Evolutionary conservation across 2,329 filamentous ascomycete genomes (phyloP).

Genomic region (Pseudodiploospora longispora): DNA sequence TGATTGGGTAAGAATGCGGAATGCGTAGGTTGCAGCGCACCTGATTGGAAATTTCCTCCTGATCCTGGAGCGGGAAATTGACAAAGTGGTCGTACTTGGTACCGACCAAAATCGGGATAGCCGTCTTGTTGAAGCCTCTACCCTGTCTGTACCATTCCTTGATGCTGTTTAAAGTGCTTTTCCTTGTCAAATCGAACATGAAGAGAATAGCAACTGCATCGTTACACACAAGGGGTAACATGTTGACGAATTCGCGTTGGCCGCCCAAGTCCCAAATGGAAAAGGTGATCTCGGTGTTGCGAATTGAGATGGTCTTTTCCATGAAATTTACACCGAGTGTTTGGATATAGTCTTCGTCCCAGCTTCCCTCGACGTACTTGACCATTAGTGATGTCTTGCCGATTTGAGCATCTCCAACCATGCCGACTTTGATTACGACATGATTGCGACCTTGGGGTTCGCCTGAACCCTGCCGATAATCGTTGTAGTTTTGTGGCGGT

Average conservation of each 20-base stretch:
- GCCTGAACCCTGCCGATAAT: constrained; percentile 35
- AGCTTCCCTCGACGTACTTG: constrained; percentile 98
- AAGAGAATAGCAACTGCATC: constrained; percentile 97
- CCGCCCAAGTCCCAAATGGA: constrained; percentile 98
- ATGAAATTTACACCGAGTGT: constrained; percentile 99
- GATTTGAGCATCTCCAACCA: constrained; percentile 98
- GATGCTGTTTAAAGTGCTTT: constrained; percentile 97
- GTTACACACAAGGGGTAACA: constrained; percentile 98
- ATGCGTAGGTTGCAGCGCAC: constrained; percentile 35
- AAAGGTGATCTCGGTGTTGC: constrained; percentile 99
- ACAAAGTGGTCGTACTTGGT: constrained; percentile 99
- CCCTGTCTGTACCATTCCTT: constrained; percentile 99
- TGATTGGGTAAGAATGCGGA: no score
- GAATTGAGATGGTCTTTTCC: constrained; percentile 99
- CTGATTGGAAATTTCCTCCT: constrained; percentile 97
- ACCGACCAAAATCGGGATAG: constrained; percentile 94
- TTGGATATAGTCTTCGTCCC: constrained; percentile 99
- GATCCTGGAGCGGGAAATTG: constrained; percentile 93
- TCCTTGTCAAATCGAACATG: constrained; percentile 98
- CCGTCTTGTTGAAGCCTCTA: constrained; percentile 97
- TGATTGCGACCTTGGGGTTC: constrained; percentile 50
- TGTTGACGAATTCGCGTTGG: constrained; percentile 98
- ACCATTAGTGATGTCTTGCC: constrained; percentile 99
- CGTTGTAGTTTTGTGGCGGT: constrained; percentile 30
- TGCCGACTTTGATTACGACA: constrained; percentile 98